Conservation (phyloP, 2,329 filamentous ascomycete genomes). For the Epichloe hybrida region DNA sequence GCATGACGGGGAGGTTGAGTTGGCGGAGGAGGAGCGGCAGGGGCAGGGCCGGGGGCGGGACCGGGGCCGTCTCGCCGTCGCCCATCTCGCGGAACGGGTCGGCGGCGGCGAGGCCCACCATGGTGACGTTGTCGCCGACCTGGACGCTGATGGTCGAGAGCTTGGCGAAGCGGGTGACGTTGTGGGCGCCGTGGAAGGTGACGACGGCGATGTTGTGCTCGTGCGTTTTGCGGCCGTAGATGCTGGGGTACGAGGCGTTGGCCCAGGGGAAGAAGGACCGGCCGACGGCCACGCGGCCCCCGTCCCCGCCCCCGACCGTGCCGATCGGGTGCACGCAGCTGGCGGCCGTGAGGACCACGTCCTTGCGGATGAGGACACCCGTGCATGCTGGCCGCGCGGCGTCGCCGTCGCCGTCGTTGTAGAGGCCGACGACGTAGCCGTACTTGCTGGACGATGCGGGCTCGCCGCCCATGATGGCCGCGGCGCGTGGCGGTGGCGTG, state of each 20-base stretch:
- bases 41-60: no score
- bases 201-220: constrained; percentile 1
- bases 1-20: not conserved
- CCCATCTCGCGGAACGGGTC: no score
- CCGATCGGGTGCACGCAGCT: not conserved
- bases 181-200: not conserved
- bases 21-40: not conserved
- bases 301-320: no score
- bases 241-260: not conserved
- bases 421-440: constrained; percentile 1
- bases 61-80: not conserved
- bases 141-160: not conserved
- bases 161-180: not conserved
- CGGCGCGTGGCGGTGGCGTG: not conserved
- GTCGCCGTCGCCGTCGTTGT: not conserved
- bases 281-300: not conserved
- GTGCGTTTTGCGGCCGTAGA: not conserved
- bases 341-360: constrained; percentile 1
- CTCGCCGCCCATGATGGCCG: not conserved
- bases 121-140: not conserved
- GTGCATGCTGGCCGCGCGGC: not conserved
- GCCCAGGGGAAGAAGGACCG: not conserved
- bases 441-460: not conserved
- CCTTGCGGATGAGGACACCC: not conserved
- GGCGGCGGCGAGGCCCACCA: not conserved